phyloP scores from a whole-genome alignment of 805 yeast genomes.

The Maudiozyma barnettii region DNA sequence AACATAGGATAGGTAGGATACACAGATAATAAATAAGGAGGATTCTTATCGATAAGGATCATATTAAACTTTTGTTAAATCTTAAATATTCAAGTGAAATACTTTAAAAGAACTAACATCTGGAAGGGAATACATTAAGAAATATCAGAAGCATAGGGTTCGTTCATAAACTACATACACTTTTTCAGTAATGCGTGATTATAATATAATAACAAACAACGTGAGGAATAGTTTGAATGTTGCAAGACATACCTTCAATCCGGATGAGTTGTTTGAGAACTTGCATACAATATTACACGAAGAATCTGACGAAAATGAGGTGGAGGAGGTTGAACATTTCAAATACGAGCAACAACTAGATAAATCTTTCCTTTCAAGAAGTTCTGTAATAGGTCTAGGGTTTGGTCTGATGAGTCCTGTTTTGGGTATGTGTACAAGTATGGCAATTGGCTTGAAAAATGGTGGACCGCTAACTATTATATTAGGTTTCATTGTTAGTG shows the following conservation, averaged over 20 bases:
- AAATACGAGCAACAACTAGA: slow-evolving; percentile 64
- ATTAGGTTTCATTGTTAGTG: slow-evolving; percentile 65
- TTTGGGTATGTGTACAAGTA: slow-evolving; percentile 63
- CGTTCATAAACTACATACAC: neutral
- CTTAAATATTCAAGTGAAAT: no score
- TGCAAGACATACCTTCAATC: slow-evolving; percentile 8
- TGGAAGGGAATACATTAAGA: no score
- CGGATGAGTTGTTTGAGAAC: slow-evolving; percentile 22
- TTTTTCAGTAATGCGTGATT: slow-evolving; percentile 14
- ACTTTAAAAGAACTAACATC: no score
- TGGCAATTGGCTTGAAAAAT: slow-evolving; percentile 60
- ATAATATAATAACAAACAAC: slow-evolving; percentile 15
- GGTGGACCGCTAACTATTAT: slow-evolving; percentile 72
- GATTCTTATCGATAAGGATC: no score
- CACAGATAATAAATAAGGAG: no score
- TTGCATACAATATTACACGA: slow-evolving; percentile 27
- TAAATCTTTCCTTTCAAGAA: slow-evolving; percentile 51
- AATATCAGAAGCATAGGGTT: no score
- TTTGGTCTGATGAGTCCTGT: slow-evolving; percentile 79
- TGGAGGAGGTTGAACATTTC: slow-evolving; percentile 58
- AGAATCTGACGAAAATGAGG: slow-evolving; percentile 36
- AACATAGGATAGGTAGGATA: no score
- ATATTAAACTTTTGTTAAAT: no score
- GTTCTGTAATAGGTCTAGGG: slow-evolving; percentile 68
- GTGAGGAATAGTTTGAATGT: slow-evolving; percentile 16